Percentiles rank a stretch among this genome's conserved stretches.
Evolutionary conservation across 208 protist genomes (phyloP).

Genomic region (Lotmaria passim): DNA sequence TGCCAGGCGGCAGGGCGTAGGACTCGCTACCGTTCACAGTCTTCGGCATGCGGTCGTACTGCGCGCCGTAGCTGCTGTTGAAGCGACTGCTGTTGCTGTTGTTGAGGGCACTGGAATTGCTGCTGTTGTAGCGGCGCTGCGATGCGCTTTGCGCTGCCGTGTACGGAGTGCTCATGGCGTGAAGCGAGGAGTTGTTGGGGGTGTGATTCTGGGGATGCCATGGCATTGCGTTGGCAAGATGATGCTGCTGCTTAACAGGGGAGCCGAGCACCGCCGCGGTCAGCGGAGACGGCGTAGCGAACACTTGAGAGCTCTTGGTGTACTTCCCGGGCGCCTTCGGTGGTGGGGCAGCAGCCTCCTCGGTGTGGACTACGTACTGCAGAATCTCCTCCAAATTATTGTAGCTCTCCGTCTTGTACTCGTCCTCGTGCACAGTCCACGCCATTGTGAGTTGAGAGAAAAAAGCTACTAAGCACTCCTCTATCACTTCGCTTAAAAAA

Average conservation of each 20-base stretch:
- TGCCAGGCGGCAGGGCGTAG: constrained; percentile 9
- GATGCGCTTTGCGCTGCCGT: constrained; percentile 23
- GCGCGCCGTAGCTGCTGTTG: constrained; percentile 12
- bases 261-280: constrained; percentile 43
- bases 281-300: constrained; percentile 50
- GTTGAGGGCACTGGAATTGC: constrained; percentile 7
- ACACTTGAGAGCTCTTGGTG: constrained; percentile 82
- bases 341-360: constrained; percentile 36
- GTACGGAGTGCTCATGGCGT: constrained; percentile 19
- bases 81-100: constrained; percentile 24
- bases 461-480: no score
- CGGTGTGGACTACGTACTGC: constrained; percentile 44
- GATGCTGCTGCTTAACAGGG: constrained; percentile 45
- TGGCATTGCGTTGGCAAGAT: constrained; percentile 35
- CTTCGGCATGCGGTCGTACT: constrained; percentile 23
- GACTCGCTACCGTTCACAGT: constrained; percentile 20
- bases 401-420: constrained; percentile 63
- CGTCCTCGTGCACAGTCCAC: constrained; percentile 90
- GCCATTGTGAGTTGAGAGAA: constrained; percentile 36
- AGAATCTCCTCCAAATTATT: constrained; percentile 55
- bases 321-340: constrained; percentile 59
- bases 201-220: constrained; percentile 43
- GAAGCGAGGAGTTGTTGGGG: constrained; percentile 38
- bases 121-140: constrained; percentile 24
- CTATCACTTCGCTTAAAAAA: no score